Evolutionary conservation across 129 eudicot genomes (phyloP).

Genomic region (Calendula officinalis): DNA sequence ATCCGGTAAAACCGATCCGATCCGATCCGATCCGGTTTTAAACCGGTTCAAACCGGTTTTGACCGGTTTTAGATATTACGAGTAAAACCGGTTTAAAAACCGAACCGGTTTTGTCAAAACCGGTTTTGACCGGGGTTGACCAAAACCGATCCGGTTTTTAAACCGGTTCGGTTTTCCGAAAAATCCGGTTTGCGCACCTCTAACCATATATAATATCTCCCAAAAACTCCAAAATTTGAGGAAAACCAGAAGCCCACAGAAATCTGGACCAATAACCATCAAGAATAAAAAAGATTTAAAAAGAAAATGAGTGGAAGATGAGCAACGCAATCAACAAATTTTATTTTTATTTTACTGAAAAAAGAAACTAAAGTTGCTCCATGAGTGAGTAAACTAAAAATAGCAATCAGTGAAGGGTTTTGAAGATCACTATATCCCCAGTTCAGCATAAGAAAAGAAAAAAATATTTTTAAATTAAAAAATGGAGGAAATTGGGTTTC

Average conservation of each 20-base stretch:
- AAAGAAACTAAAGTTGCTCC: background rate
- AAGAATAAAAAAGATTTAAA: background rate
- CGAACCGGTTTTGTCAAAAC: no score
- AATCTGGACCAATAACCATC: conserved; percentile 28
- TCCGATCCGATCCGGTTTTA: no score
- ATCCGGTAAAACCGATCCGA: no score
- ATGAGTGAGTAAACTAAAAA: conserved; percentile 14
- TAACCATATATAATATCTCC: background rate
- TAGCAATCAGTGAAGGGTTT: conserved; percentile 16
- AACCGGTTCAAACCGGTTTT: no score
- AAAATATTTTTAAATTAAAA: background rate
- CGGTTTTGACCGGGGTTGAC: no score
- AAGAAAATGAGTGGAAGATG: conserved; percentile 50
- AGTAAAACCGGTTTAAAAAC: no score
- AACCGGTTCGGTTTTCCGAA: no score
- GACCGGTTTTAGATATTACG: no score
- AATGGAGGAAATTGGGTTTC: conserved; percentile 92
- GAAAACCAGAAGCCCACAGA: conserved; percentile 33
- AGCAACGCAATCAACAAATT: conserved; percentile 31
- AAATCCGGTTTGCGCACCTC: no score
- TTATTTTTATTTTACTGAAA: background rate
- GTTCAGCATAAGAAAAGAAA: conserved; percentile 7
- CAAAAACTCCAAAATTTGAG: conserved; percentile 29
- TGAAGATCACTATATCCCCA: conserved; percentile 16
- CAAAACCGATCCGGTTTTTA: no score